Conservation (phyloP, 441 rosid genomes). For the Pelargonium cotyledonis region DNA sequence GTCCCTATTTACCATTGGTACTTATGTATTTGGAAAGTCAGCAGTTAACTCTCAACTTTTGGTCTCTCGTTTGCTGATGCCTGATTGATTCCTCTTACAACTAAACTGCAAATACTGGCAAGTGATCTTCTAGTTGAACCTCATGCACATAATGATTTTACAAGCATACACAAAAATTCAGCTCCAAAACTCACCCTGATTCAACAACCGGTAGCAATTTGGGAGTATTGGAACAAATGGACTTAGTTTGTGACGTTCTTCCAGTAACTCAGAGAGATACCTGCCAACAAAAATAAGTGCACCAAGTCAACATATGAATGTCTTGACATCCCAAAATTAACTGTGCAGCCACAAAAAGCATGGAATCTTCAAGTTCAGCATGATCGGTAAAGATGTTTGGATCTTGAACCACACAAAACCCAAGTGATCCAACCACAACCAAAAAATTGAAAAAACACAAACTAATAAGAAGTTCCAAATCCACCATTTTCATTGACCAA, state of each 20-base stretch:
- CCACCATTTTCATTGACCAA: no score
- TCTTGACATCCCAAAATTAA: neutral
- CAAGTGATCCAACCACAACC: neutral
- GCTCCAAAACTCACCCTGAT: constrained; percentile 57
- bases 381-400: neutral
- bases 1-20: neutral
- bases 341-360: neutral
- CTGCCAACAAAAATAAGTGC: constrained; percentile 31
- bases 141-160: neutral
- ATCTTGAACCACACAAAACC: neutral
- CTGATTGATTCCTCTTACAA: neutral
- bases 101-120: neutral
- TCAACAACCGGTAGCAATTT: constrained; percentile 50
- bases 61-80: neutral
- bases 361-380: no score
- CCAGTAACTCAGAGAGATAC: constrained; percentile 68
- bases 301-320: neutral
- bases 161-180: constrained; percentile 4
- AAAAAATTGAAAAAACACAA: neutral
- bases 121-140: neutral
- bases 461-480: no score
- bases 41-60: neutral
- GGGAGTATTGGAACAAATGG: constrained; percentile 79
- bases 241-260: constrained; percentile 65
- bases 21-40: constrained; percentile 3